These are phyloP conservation scores for Cucurbita ficifolia DNA, from an alignment of 306 rosid genomes.

Conservation along the genomic window DNA sequence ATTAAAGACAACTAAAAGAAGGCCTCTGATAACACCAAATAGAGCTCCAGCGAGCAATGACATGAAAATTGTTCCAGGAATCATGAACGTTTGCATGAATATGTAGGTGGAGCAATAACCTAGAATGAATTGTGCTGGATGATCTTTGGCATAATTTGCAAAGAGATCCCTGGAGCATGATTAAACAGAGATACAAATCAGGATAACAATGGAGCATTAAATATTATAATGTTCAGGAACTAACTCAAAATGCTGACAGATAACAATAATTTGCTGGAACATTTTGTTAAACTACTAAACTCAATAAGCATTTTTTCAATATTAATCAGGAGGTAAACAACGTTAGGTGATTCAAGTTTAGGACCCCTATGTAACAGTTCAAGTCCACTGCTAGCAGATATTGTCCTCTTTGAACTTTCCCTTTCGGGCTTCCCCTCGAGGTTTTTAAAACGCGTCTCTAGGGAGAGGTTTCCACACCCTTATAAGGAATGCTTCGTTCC, in stretches of 20 bases:
- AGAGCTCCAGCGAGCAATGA: slow-evolving; percentile 97
- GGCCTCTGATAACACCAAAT: slow-evolving; percentile 72
- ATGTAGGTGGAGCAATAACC: slow-evolving; percentile 93
- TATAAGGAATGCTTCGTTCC: no score
- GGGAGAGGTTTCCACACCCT: no score
- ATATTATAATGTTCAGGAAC: background rate
- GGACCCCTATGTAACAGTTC: no score
- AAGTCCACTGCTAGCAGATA: no score
- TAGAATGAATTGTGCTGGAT: slow-evolving; percentile 70
- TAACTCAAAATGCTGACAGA: background rate
- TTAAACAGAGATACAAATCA: background rate
- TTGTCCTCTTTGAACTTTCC: no score
- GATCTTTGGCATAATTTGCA: slow-evolving; percentile 44
- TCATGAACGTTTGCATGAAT: slow-evolving; percentile 98
- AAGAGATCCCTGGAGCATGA: slow-evolving; percentile 42
- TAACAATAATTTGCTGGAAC: background rate
- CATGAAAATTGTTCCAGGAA: slow-evolving; percentile 97
- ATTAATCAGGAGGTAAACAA: background rate
- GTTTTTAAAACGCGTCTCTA: no score
- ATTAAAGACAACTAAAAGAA: slow-evolving; percentile 70
- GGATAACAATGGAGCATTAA: background rate
- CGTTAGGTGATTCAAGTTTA: background rate
- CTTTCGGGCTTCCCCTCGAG: no score
- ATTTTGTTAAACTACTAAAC: background rate
- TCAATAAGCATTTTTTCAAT: background rate